Evolutionary conservation across 805 yeast species (phyloP), one percentile per base, ranked within the genome.

Genomic region (Metschnikowia bowlesiae): DNA sequence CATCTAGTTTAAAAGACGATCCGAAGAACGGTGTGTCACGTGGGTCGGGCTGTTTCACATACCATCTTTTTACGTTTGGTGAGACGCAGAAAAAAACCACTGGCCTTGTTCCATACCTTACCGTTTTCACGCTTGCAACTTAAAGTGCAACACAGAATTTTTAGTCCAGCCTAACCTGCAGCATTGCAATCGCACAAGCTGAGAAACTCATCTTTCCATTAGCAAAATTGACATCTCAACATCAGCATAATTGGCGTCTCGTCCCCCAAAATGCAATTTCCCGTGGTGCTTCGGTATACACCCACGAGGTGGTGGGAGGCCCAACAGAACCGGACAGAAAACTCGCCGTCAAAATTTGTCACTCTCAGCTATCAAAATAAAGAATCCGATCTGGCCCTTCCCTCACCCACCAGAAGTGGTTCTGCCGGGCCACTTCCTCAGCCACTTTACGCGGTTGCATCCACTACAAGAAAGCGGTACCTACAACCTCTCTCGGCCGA

Each of bases 231-330:
- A 40, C 14, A 35, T 14, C 34, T 26, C 2, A 22, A 22, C 2
- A 22, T 22, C 22, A 22, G 22, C 22, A 22, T 2, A 22, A 2
- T 22, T 22, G 22, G 22, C 22, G 16, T 16, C 16, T 16, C 14
- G 39, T 26, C 26, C 31, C n/a, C 18, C 36, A 10, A 9, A 9
- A 32, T 42, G 46, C 36, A 42, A 9, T 42, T 22, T n/a, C 37
- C 41, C 10, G 58, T 57, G 29, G 49, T 51, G 14, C 28, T 57
- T n/a, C 52, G 50, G n/a, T 57, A 55, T 32, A 50, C 41, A 28
- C 59, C 59, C 14, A 51, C 43, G 10, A 53, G 53, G 36, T 57
- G 59, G 61, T 41, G 53, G 11, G 56, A 53, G 39, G 39, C 52
- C 13, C 46, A 46, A 6, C 11, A 40, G 30, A 43, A 36, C 16